Conservation (phyloP, 768 basidiomycete genomes). For the Gautieria morchelliformis region DNA sequence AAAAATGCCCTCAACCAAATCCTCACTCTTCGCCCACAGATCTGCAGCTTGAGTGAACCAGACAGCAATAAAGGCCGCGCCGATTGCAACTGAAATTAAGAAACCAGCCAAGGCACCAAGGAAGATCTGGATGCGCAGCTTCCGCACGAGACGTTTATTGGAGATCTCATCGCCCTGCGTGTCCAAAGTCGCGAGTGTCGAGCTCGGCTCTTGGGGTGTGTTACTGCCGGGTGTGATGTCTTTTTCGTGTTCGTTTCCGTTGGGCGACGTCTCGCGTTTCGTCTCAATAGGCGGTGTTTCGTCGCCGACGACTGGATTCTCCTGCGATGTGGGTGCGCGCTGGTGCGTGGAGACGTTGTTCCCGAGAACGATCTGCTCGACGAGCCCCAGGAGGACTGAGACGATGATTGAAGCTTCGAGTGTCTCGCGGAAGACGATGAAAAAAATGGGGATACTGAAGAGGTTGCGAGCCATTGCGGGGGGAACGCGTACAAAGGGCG, state of each 20-base stretch:
- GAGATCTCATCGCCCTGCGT: conserved; percentile 10
- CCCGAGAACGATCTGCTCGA: conserved; percentile 66
- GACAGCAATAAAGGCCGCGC: conserved; percentile 86
- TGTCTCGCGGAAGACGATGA: conserved; percentile 93
- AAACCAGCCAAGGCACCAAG: conserved; percentile 67
- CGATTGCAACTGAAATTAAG: conserved; percentile 71
- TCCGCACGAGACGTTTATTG: conserved; percentile 11
- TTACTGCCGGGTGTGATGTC: conserved; percentile 2
- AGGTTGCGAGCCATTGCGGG: conserved; percentile 55
- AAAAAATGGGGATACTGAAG: conserved; percentile 90
- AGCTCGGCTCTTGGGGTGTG: conserved; percentile 19
- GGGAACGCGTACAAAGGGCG: conserved; percentile 5
- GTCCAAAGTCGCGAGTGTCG: conserved; percentile 30
- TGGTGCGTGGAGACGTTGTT: neutral
- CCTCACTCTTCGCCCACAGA: conserved; percentile 78
- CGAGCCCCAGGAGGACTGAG: conserved; percentile 82
- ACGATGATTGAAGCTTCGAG: conserved; percentile 89
- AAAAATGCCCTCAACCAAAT: conserved; percentile 84
- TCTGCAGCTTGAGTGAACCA: conserved; percentile 89
- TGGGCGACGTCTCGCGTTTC: conserved; percentile 10
- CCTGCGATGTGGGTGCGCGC: conserved; percentile 8
- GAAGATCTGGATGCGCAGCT: conserved; percentile 45
- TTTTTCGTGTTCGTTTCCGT: conserved; percentile 10
- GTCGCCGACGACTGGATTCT: neutral
- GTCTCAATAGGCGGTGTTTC: conserved; percentile 7